phyloP scores from a whole-genome alignment of 441 rosid genomes.

The Eruca vesicaria region DNA sequence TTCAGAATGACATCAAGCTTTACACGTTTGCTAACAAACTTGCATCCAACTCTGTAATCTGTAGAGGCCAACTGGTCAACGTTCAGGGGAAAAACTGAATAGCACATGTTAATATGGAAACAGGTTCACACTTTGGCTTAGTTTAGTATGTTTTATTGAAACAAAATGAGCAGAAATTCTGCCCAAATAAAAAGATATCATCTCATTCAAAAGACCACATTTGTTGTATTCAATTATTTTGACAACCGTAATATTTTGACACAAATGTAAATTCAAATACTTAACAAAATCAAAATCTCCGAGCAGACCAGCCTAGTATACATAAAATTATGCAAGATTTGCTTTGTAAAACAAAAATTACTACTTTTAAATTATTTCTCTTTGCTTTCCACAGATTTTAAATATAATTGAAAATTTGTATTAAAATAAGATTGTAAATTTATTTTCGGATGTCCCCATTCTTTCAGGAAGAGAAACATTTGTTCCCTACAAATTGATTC shows the following conservation, averaged over 20 bases:
- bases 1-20: no score
- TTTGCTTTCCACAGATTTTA: not conserved
- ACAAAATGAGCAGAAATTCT: not conserved
- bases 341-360: not conserved
- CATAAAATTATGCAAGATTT: not conserved
- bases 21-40: no score
- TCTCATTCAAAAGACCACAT: not conserved
- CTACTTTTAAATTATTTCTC: not conserved
- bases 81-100: no score
- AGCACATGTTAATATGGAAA: no score
- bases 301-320: not conserved
- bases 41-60: no score
- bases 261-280: not conserved
- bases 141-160: no score
- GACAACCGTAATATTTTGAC: no score
- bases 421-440: not conserved
- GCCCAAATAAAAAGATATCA: not conserved
- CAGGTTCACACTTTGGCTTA: no score
- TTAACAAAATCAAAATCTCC: not conserved
- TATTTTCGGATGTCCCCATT: not conserved
- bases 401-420: not conserved
- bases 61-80: no score
- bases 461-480: not conserved
- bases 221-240: no score
- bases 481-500: not conserved